Evolutionary conservation across 73 alveolate genomes (phyloP).

Genomic region (Tetrahymena elliotti): DNA sequence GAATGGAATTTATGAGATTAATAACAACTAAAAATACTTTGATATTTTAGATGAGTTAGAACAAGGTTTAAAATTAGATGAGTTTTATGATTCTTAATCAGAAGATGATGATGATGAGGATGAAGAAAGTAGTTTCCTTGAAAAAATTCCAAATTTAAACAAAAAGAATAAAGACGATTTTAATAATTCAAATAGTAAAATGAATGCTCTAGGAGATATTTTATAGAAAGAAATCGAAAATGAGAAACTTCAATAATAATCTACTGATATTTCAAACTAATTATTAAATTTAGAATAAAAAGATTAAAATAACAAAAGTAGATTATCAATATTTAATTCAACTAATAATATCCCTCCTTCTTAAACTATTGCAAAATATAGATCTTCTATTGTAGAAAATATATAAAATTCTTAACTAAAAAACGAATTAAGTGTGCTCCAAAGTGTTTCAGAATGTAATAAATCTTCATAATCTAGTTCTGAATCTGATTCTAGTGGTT

Average conservation of each 20-base stretch:
- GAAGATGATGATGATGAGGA: too few relatives aligned
- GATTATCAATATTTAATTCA: not conserved
- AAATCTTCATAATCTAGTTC: not conserved
- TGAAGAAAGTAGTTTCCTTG: not conserved
- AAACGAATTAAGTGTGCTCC: not conserved
- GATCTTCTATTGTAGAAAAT: not conserved
- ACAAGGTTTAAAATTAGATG: not conserved
- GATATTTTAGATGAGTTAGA: not conserved
- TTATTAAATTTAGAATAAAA: not conserved
- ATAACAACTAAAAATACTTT: not conserved
- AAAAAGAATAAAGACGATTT: not conserved
- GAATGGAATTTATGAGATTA: not conserved
- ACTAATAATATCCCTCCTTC: not conserved
- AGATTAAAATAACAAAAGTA: not conserved
- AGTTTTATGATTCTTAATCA: not conserved
- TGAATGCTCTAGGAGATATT: not conserved
- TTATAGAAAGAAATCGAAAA: not conserved
- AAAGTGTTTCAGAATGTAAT: not conserved
- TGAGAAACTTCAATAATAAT: not conserved
- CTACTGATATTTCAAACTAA: not conserved
- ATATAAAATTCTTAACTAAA: not conserved
- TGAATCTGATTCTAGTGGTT: not conserved
- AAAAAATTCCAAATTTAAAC: too few relatives aligned
- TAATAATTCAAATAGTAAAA: not conserved
- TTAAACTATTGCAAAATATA: not conserved